Evolutionary conservation across 345 rosid genomes (phyloP).

Genomic region (Durio zibethinus): DNA sequence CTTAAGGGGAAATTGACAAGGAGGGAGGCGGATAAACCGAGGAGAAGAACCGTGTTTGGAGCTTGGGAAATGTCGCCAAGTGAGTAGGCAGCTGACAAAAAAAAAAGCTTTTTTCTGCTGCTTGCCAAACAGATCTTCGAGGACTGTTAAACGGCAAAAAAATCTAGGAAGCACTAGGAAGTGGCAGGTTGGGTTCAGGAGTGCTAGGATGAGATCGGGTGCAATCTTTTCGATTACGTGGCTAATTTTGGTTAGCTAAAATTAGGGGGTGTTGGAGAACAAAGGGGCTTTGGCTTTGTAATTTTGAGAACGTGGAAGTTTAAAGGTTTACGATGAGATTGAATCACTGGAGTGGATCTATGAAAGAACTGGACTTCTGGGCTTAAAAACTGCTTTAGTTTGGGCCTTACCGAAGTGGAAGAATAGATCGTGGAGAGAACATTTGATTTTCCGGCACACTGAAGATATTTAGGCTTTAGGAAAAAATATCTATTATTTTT

Average conservation of each 20-base stretch:
- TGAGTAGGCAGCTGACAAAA: not conserved
- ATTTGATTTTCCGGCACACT: conserved; percentile 2
- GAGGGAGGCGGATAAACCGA: conserved; percentile 43
- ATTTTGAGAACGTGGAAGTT: not conserved
- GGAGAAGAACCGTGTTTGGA: conserved; percentile 6
- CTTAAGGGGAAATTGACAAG: not conserved
- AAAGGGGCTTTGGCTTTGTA: not conserved
- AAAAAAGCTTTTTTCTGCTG: not conserved
- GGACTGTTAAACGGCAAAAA: not conserved
- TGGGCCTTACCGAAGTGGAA: conserved; percentile 24
- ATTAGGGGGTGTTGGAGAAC: not conserved
- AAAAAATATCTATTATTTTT: too few relatives aligned
- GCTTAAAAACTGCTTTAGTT: not conserved
- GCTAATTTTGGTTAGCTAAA: not conserved
- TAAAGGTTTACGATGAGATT: not conserved
- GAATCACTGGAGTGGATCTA: not conserved
- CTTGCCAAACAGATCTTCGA: not conserved
- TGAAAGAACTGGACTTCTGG: not conserved
- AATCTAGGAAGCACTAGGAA: not conserved
- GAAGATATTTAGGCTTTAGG: not conserved
- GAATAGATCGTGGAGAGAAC: conserved; percentile 18
- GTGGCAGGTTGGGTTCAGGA: too few relatives aligned
- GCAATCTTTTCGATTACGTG: not conserved
- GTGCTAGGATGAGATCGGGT: not conserved
- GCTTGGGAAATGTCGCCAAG: conserved; percentile 38